These are phyloP conservation scores for Aspergillus awamori DNA, from an alignment of 2,329 filamentous ascomycete species.

Conservation along the genomic window DNA sequence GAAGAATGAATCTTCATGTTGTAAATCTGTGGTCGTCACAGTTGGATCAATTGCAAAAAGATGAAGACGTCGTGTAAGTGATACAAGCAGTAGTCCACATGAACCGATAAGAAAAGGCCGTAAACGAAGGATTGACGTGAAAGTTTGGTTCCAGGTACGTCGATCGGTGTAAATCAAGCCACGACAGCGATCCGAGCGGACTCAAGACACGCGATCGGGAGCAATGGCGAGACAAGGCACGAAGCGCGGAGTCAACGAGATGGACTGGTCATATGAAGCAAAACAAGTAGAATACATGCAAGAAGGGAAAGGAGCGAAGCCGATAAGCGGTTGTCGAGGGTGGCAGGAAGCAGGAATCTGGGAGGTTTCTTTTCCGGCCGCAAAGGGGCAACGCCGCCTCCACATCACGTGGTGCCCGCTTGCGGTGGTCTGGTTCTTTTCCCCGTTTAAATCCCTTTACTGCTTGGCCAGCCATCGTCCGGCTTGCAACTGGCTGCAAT, in stretches of 20 bases:
- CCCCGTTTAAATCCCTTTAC: no score
- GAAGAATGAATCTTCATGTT: slow-evolving; percentile 22
- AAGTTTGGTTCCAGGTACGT: slow-evolving; percentile 7
- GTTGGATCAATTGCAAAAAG: not conserved
- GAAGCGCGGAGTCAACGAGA: not conserved
- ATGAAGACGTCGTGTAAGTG: not conserved
- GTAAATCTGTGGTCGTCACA: not conserved
- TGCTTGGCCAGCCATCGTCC: no score
- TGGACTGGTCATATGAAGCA: not conserved
- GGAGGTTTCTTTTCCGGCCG: slow-evolving; percentile 17
- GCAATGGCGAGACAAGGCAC: not conserved
- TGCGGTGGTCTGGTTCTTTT: slow-evolving; percentile 8
- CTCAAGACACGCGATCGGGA: not conserved
- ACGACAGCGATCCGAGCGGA: slow-evolving; percentile 15
- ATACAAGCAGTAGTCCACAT: slow-evolving; percentile 8
- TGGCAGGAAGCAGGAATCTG: slow-evolving; percentile 3
- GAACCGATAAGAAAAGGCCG: not conserved
- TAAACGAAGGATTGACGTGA: not conserved
- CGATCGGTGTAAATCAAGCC: slow-evolving; percentile 16
- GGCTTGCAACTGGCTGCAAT: no score
- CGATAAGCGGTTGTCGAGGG: slow-evolving; percentile 11
- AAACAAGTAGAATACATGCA: slow-evolving; percentile 1
- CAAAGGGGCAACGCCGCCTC: slow-evolving; percentile 22
- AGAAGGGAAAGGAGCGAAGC: slow-evolving; percentile 12
- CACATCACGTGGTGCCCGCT: slow-evolving; percentile 23